phyloP scores from a whole-genome alignment of 192 early-diverging fungal species.

The Entomortierella lignicola region DNA sequence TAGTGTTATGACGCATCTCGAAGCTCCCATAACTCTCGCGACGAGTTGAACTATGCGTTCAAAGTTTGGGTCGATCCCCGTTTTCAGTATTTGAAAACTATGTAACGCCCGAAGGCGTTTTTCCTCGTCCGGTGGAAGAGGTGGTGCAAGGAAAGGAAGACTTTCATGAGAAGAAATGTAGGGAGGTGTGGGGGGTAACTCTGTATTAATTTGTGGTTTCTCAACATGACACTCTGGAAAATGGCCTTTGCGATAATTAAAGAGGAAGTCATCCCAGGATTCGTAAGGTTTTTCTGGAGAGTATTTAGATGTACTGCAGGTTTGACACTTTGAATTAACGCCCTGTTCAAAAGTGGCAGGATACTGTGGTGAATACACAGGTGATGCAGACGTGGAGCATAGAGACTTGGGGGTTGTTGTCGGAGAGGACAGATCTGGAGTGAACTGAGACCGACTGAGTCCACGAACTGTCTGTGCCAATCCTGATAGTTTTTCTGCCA shows the following conservation, averaged over 20 bases:
- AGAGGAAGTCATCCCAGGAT: conserved; percentile 43
- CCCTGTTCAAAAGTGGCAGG: background rate
- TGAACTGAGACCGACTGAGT: conserved; percentile 26
- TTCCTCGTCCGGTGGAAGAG: conserved; percentile 35
- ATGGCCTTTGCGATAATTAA: conserved; percentile 25
- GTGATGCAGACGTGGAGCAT: conserved; percentile 34
- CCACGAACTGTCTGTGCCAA: conserved; percentile 45
- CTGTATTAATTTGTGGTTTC: background rate
- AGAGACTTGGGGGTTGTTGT: conserved; percentile 23
- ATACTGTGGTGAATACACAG: conserved; percentile 6
- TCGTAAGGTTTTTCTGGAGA: conserved; percentile 1
- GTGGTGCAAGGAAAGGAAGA: conserved; percentile 22
- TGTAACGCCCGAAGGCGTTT: conserved; percentile 43
- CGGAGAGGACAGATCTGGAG: conserved; percentile 25
- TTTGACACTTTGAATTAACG: background rate
- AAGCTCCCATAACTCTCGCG: conserved; percentile 36
- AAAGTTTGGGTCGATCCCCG: conserved; percentile 48
- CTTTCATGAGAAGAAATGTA: background rate
- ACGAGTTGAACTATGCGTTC: conserved; percentile 50
- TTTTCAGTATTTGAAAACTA: conserved; percentile 43
- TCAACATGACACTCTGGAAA: conserved; percentile 22
- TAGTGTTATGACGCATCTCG: conserved; percentile 30
- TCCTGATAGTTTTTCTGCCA: conserved; percentile 34
- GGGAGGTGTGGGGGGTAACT: conserved; percentile 16
- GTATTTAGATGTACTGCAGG: background rate